These are phyloP conservation scores for Galerina sulciceps DNA, from an alignment of 768 basidiomycete genomes.

Conservation along the genomic window DNA sequence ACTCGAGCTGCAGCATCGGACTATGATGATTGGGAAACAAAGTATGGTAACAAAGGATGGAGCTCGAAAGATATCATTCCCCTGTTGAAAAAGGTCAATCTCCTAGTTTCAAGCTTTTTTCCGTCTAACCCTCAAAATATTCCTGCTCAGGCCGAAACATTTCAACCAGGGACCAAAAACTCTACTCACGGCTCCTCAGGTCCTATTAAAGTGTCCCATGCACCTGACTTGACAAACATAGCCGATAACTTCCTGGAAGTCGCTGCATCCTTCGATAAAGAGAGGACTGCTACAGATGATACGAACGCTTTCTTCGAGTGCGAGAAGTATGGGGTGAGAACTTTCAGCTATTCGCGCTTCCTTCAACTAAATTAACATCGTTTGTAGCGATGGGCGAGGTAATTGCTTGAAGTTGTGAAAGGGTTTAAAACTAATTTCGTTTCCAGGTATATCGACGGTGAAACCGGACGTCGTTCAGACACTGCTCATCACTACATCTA, in stretches of 20 bases:
- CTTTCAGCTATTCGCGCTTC: background rate
- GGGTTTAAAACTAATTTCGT: too few species aligned
- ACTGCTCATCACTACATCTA: slow-evolving; percentile 57
- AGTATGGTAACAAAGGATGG: slow-evolving; percentile 62
- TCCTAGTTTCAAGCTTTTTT: background rate
- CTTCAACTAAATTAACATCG: too few species aligned
- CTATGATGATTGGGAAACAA: slow-evolving; percentile 64
- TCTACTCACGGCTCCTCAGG: slow-evolving; percentile 54
- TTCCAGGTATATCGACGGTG: slow-evolving; percentile 55
- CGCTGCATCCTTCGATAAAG: slow-evolving; percentile 47
- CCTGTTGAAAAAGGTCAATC: slow-evolving; percentile 55
- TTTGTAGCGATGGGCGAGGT: slow-evolving; percentile 60
- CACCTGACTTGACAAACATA: slow-evolving; percentile 42
- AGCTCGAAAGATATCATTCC: slow-evolving; percentile 59
- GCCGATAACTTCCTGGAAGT: slow-evolving; percentile 32
- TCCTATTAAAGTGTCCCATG: slow-evolving; percentile 54
- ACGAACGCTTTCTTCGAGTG: slow-evolving; percentile 50
- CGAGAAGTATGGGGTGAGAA: slow-evolving; percentile 49
- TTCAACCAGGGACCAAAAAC: slow-evolving; percentile 29
- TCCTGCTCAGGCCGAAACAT: slow-evolving; percentile 52
- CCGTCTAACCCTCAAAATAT: too few species aligned
- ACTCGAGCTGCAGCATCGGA: slow-evolving; percentile 64
- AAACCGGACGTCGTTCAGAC: slow-evolving; percentile 62
- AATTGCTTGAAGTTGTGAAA: background rate
- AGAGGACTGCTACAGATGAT: slow-evolving; percentile 48